phyloP scores from a whole-genome alignment of 192 early-diverging fungal genomes.

The Coemansia sp. region DNA sequence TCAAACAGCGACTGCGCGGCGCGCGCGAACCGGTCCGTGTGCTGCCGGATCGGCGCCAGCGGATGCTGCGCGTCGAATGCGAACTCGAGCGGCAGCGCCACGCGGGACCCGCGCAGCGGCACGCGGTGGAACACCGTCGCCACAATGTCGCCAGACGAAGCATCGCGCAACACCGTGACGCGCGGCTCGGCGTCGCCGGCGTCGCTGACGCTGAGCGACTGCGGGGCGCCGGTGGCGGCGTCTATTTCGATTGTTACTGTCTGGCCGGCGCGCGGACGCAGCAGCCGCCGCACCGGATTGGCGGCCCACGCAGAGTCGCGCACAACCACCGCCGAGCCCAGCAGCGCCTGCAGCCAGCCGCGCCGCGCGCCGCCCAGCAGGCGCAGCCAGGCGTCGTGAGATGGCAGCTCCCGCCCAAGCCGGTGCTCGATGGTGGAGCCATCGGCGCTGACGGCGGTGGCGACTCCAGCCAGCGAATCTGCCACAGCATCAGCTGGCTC shows the following conservation, averaged over 20 bases:
- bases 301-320: constrained; percentile 62
- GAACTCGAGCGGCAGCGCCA: constrained; percentile 25
- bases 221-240: not conserved
- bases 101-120: constrained; percentile 39
- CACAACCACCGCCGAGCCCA: constrained; percentile 70
- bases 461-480: not conserved
- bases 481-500: not conserved
- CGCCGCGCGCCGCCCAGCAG: constrained; percentile 65
- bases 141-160: constrained; percentile 69
- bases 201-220: constrained; percentile 6
- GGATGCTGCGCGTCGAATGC: constrained; percentile 9
- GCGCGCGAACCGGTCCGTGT: not conserved
- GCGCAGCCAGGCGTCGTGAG: constrained; percentile 62
- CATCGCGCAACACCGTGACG: constrained; percentile 66
- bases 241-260: not conserved
- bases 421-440: no score
- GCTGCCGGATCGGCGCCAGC: constrained; percentile 15
- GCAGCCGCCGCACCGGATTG: constrained; percentile 61
- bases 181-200: not conserved
- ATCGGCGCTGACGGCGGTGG: no score
- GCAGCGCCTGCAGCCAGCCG: constrained; percentile 82
- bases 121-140: constrained; percentile 45
- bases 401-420: constrained; percentile 9
- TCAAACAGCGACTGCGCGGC: constrained; percentile 6
- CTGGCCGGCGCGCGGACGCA: constrained; percentile 62